Base-by-base conservation (phyloP, 768 basidiomycete species). In the Thelephora aurantiotincta region DNA sequence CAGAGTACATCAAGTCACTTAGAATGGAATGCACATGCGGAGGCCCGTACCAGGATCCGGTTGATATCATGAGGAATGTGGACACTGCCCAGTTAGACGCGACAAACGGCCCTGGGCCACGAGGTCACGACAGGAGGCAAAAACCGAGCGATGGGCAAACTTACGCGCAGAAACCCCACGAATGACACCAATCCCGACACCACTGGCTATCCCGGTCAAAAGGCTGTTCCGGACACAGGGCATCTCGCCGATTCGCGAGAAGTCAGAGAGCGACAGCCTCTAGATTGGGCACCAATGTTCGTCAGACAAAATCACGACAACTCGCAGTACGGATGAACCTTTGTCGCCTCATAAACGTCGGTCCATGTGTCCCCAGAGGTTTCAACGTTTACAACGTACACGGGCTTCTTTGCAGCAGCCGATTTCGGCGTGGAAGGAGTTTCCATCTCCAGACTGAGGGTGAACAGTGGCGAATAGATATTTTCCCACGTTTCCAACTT, bases 81-180 rank as follows among this genome's bases (percentile, higher is more conserved):
- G 76, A 82, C 16, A 86, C 70, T 12, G 81, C 84, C 87, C 87
- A 90, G 58, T 86, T 77, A 2, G 75, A 80, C 34, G 83, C 85
- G 35, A 75, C 68, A 49, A 82, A 68, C 1, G 77, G 70, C 30
- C 69, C 86, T 83, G 50, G 22, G 49, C 7, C 19, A 33, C 23
- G 16, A 11, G 41, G 18, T 44, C 18, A 34, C 26, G 36, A 11
- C 37, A 19, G 18, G 45, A 35, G 4, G 22, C 35, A 13, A 30
- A 13, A 42, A 23, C 3, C 22, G 35, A 58, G 37, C 35, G 43
- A 49, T 11, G 9, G 42, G 12, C 13, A 18, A 18, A 20, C 2
- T 13, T 33, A 38, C n/a, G 23, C 20, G 33, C 34, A 34, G 43
- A 44, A 30, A 44, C 19, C 2, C 77, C 80, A 48, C 86, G 73